Base-by-base conservation (phyloP, 2,329 filamentous ascomycete genomes). In the Gremmenia infestans region DNA sequence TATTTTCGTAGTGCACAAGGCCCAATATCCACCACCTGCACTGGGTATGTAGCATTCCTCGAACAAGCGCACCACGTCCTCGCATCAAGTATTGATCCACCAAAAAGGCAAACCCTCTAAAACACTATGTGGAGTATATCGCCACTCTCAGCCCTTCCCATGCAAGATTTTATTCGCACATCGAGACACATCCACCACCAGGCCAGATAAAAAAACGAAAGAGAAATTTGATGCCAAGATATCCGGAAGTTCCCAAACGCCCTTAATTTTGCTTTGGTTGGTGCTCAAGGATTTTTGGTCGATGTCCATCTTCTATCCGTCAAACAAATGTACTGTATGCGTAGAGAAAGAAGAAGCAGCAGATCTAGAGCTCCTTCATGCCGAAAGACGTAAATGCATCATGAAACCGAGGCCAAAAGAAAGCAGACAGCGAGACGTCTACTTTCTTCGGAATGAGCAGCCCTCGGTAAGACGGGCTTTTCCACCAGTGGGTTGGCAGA, bases 371-470 rank as follows among this genome's bases (percentile, higher is more conserved):
- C 62, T 58, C 19, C 55, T 62, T 65, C 65, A 65, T 66, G 60
- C 64, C 62, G 56, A 49, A 64, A 49, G 52, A 58, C 59, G 58
- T 63, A 58, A 63, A 67, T 66, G 62, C 60, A 63, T 59, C 57
- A 68, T 51, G 58, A 48, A 57, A 60, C 60, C 56, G 58, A 62
- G 59, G 54, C 54, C 58, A 63, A 78, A 74, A 72, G 66, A 71
- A 73, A 72, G 72, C 70, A 70, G 71, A 63, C 69, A 47, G 67
- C 64, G 70, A 71, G 69, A 72, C 78, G 73, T 90, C 81, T 97
- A 99, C 93, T 99, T 99, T 84, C 92, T 92, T 83, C 94, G 88
- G 91, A 99, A 99, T 76, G 94, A 97, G 90, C 94, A 99, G 78
- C 94, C 94, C 88, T 99, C 94, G 67, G 94, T 99, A 74, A 99